Percentiles rank a stretch among this genome's conserved stretches.
Conservation (phyloP, 345 rosid species). For the Hibiscus syriacus region DNA sequence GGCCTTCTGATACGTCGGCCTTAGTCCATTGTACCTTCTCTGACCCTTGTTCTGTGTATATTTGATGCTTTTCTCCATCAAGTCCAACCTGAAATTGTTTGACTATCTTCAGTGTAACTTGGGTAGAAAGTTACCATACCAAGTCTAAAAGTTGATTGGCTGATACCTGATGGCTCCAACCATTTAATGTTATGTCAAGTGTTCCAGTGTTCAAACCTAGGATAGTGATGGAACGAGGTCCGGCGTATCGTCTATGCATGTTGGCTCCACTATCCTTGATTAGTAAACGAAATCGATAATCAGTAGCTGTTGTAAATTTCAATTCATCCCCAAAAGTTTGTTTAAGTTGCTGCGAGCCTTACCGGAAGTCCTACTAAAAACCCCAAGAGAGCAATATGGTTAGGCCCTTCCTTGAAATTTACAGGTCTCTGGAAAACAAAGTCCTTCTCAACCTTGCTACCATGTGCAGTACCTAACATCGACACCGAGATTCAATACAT, state of each 20-base stretch:
- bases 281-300: neutral
- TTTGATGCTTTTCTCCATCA: constrained; percentile 40
- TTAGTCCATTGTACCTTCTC: constrained; percentile 40
- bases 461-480: constrained; percentile 57
- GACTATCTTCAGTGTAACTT: neutral
- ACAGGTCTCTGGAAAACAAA: constrained; percentile 57
- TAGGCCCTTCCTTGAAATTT: constrained; percentile 42
- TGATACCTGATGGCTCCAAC: constrained; percentile 73
- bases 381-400: constrained; percentile 46
- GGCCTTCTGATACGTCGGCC: constrained; percentile 8
- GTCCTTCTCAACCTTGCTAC: constrained; percentile 79
- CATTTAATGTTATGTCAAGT: constrained; percentile 47
- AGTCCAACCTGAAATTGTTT: constrained; percentile 46
- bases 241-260: constrained; percentile 68
- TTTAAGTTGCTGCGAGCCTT: constrained; percentile 17
- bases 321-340: neutral
- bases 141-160: neutral
- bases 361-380: constrained; percentile 65
- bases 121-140: neutral
- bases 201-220: constrained; percentile 78
- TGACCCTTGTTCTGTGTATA: constrained; percentile 44
- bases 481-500: neutral
- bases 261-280: constrained; percentile 84
- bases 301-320: neutral
- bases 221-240: constrained; percentile 58